phyloP scores from a whole-genome alignment of 306 rosid species.

The Oxytropis ochrocephala region DNA sequence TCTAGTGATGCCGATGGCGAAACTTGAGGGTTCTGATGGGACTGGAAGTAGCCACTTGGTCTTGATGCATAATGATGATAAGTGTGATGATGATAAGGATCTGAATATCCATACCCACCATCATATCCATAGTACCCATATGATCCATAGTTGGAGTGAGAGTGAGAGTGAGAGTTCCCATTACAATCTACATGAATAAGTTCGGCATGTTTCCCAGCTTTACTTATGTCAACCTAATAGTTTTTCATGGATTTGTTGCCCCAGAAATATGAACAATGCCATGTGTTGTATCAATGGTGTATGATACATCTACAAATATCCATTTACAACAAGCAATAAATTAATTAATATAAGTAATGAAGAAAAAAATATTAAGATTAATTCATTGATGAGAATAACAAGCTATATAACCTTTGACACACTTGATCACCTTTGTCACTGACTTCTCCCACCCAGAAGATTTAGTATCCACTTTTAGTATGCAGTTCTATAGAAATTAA shows the following conservation, averaged over 20 bases:
- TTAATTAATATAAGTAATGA: not conserved
- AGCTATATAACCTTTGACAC: conserved; percentile 15
- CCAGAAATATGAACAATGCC: conserved; percentile 19
- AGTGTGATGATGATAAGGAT: not conserved
- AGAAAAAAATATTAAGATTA: no score
- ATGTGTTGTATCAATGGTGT: not conserved
- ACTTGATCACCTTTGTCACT: not conserved
- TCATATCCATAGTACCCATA: not conserved
- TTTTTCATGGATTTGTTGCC: conserved; percentile 8
- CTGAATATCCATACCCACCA: not conserved
- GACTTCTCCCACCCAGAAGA: conserved; percentile 22
- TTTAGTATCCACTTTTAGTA: conserved; percentile 14
- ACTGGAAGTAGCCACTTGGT: not conserved
- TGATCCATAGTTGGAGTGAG: not conserved
- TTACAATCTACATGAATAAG: not conserved
- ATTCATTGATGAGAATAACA: not conserved
- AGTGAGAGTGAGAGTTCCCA: no score
- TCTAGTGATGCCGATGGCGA: not conserved
- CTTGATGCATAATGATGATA: not conserved
- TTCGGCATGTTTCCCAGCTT: not conserved
- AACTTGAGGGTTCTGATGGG: not conserved
- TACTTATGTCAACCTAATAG: not conserved
- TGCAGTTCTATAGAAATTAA: conserved; percentile 2
- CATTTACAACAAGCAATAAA: not conserved
- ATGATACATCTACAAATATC: conserved; percentile 18